Base-by-base conservation (phyloP, 768 basidiomycete genomes). In the Tricholoma sp. region DNA sequence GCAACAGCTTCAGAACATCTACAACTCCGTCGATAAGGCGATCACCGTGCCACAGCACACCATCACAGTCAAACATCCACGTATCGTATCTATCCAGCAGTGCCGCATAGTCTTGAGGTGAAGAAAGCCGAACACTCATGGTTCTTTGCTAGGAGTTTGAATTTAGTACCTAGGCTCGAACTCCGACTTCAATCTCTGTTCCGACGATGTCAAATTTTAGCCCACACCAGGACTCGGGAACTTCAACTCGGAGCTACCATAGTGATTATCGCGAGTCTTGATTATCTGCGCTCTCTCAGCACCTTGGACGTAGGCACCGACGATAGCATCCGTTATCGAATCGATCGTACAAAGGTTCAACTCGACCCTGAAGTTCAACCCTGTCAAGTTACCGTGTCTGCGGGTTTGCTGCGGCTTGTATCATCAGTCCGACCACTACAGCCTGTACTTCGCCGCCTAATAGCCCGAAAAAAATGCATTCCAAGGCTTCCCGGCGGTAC, bases 21-120 rank as follows among this genome's bases (percentile, higher is more conserved):
- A 83, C 72, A 2, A 85, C 88, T 8, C 92, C 92, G 14, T 91
- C 86, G 63, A 95, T 83, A 29, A 89, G 75, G 50, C 79, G 76
- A 71, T 89, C 88, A 14, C 90, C 94, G 56, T 86, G 84, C 91
- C 95, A 98, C 32, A 98, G 78, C 19, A 98, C 95, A 12, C 94
- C 95, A 67, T 98, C 94, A 68, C 95, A 98, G 72, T 98, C 94
- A 61, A 97, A 91, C 72, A 98, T 80, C 86, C 94, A 96, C 24
- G 94, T 96, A 68, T 98, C 94, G 69, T 89, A 94, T 66, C 81
- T 77, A 63, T 82, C 76, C 61, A 86, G 61, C 27, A 86, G 65
- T 14, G 70, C 62, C 57, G 74, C 70, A 59, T 84, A 84, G 57
- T 84, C 78, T 14, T 72, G 72, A 9, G 66, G 59, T 39, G 76